Percentiles rank a stretch among this genome's conserved stretches.
Evolutionary conservation across 2,329 filamentous ascomycete species (phyloP).

Genomic region (Ophiosphaerella narmari): DNA sequence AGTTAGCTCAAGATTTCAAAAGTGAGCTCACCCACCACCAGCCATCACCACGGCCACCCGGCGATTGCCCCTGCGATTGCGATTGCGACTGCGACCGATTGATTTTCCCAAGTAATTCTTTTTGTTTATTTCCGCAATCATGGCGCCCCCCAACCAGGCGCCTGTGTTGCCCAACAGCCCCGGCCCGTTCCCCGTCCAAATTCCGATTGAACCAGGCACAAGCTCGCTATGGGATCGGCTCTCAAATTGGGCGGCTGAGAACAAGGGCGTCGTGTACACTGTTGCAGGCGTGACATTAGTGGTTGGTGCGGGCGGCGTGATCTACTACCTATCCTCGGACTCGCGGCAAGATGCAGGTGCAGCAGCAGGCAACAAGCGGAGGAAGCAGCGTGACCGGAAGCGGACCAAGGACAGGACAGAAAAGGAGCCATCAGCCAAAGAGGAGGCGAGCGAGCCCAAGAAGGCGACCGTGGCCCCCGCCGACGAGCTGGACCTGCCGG

Average conservation of each 20-base stretch:
- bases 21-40: constrained; percentile 7
- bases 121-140: constrained; percentile 12
- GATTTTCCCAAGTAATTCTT: background rate
- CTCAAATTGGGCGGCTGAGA: constrained; percentile 89
- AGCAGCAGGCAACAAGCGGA: constrained; percentile 61
- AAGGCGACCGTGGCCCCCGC: constrained; percentile 45
- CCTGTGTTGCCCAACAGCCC: constrained; percentile 36
- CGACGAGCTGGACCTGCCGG: constrained; percentile 50
- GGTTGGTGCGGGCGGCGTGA: constrained; percentile 85
- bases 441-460: constrained; percentile 36
- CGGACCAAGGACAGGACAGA: constrained; percentile 76
- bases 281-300: constrained; percentile 93
- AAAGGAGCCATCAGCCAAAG: constrained; percentile 55
- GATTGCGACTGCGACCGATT: no score
- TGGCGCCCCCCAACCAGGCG: constrained; percentile 35
- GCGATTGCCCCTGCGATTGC: no score
- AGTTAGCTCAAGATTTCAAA: constrained; percentile 20
- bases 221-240: constrained; percentile 86
- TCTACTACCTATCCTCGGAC: constrained; percentile 78
- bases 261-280: constrained; percentile 94
- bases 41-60: constrained; percentile 1
- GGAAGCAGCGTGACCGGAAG: constrained; percentile 86
- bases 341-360: constrained; percentile 50
- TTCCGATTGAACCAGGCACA: constrained; percentile 53
- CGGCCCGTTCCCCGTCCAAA: constrained; percentile 42